These are phyloP conservation scores for Hordeum pubiflorum DNA, from an alignment of 202 grass and related monocot genomes.

Conservation along the genomic window DNA sequence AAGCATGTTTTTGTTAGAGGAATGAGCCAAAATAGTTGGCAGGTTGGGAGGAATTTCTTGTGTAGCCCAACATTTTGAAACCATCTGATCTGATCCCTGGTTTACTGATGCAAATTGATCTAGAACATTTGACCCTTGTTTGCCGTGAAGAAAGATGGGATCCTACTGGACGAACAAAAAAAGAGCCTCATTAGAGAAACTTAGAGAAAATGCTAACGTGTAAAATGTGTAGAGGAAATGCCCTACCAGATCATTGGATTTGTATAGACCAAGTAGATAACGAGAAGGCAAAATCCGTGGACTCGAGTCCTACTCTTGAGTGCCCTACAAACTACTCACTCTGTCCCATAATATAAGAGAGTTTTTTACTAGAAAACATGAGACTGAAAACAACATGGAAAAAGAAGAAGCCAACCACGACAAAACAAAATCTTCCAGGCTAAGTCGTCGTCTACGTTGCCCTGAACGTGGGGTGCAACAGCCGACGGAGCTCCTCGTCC, in stretches of 20 bases:
- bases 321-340: background rate
- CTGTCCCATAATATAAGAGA: too few relatives aligned
- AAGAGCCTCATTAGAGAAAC: slow-evolving; percentile 19
- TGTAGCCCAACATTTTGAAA: slow-evolving; percentile 13
- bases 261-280: slow-evolving; percentile 31
- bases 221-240: slow-evolving; percentile 20
- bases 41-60: background rate
- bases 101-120: slow-evolving; percentile 7
- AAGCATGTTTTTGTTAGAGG: slow-evolving; percentile 31
- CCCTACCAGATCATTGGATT: slow-evolving; percentile 15
- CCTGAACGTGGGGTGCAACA: slow-evolving; percentile 60
- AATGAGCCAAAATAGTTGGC: slow-evolving; percentile 11
- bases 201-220: slow-evolving; percentile 16
- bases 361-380: background rate
- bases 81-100: background rate
- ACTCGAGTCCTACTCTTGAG: background rate
- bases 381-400: background rate
- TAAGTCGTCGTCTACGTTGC: slow-evolving; percentile 14
- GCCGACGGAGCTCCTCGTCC: slow-evolving; percentile 39
- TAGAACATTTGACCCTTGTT: slow-evolving; percentile 28
- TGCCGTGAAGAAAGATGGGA: slow-evolving; percentile 6
- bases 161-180: background rate
- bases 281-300: background rate
- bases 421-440: background rate
- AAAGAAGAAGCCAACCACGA: background rate